phyloP scores from a whole-genome alignment of 2,329 filamentous ascomycete genomes.

The Fusarium sp. region DNA sequence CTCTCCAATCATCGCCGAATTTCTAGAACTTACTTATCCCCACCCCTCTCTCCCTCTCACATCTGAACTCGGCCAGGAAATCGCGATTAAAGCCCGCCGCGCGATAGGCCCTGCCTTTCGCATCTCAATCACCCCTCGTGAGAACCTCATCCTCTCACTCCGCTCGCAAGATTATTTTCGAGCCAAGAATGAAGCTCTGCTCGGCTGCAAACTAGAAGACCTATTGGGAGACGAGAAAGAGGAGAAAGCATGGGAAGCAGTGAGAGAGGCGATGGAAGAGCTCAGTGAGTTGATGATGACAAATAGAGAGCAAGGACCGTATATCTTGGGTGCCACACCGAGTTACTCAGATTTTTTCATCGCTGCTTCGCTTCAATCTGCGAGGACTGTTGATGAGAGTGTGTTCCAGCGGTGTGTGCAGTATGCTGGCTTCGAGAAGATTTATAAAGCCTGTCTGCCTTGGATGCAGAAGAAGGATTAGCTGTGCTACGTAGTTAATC shows the following conservation, averaged over 20 bases:
- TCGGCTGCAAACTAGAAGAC: conserved; percentile 16
- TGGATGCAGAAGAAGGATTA: conserved; percentile 21
- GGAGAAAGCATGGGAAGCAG: neutral
- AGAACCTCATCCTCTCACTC: conserved; percentile 14
- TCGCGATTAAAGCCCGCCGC: conserved; percentile 3
- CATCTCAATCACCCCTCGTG: conserved; percentile 1
- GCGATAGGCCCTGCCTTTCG: neutral
- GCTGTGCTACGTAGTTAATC: too few relatives aligned
- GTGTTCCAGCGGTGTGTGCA: neutral
- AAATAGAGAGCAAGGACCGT: neutral
- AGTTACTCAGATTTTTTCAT: conserved; percentile 26
- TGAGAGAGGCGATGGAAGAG: neutral
- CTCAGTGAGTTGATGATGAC: conserved; percentile 5
- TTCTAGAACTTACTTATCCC: conserved; percentile 7
- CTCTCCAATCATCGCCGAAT: conserved; percentile 8
- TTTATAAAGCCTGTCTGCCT: conserved; percentile 7
- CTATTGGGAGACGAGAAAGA: conserved; percentile 2
- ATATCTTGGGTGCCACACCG: conserved; percentile 5
- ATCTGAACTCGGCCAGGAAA: conserved; percentile 3
- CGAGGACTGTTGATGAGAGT: conserved; percentile 12
- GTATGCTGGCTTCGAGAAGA: conserved; percentile 7
- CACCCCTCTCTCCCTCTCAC: neutral
- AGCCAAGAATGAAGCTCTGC: neutral
- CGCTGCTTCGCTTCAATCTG: conserved; percentile 16
- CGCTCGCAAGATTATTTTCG: conserved; percentile 23